These are phyloP conservation scores for Boletales sp. DNA, from an alignment of 768 basidiomycete species.

Conservation along the genomic window DNA sequence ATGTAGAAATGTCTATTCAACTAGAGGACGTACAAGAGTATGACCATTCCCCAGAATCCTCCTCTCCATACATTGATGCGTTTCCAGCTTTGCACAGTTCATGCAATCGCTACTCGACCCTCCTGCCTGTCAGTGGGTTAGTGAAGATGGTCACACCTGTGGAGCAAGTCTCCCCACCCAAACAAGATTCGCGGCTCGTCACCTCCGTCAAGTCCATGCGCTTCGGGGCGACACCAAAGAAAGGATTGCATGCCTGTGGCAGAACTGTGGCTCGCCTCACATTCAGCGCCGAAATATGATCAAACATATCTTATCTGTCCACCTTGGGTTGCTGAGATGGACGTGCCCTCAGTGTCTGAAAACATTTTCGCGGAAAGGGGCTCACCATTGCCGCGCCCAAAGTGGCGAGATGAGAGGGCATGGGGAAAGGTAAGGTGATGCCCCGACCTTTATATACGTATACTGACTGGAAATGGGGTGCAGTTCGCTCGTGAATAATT, in stretches of 20 bases:
- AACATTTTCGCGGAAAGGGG: conserved; percentile 1
- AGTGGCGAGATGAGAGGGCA: no score
- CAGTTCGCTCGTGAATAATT: no score
- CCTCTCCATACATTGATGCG: neutral
- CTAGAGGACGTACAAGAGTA: no score
- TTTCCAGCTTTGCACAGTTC: neutral
- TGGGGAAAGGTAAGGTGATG: no score
- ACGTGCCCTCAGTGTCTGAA: neutral
- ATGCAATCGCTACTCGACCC: neutral
- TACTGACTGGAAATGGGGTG: no score
- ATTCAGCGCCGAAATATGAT: neutral
- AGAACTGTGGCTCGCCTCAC: neutral
- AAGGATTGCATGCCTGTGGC: neutral
- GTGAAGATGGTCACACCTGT: neutral
- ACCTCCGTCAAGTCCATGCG: neutral
- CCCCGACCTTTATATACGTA: no score
- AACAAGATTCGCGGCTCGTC: neutral
- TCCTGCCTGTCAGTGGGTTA: neutral
- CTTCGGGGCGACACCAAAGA: neutral
- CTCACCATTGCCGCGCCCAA: neutral
- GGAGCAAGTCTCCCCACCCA: neutral
- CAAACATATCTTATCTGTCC: neutral
- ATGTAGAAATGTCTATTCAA: no score
- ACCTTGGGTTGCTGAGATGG: conserved; percentile 3
- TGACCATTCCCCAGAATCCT: no score